These are phyloP conservation scores for Calonectria naviculata DNA, from an alignment of 2,329 filamentous ascomycete species.

Conservation along the genomic window DNA sequence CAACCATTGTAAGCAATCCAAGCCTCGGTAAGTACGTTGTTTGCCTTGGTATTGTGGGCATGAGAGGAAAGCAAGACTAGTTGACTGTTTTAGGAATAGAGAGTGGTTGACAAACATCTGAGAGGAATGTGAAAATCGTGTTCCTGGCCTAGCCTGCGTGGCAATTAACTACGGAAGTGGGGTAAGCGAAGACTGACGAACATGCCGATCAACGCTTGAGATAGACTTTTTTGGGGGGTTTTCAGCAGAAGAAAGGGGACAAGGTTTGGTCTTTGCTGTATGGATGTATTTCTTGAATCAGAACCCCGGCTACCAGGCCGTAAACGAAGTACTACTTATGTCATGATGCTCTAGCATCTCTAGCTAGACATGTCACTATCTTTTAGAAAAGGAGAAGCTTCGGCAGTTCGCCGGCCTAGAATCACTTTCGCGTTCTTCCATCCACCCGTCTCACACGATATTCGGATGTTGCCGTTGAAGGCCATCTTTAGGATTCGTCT, in stretches of 20 bases:
- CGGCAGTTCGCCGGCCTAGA: not conserved
- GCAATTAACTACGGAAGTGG: not conserved
- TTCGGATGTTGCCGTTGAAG: not conserved
- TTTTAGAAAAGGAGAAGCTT: not conserved
- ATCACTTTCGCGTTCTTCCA: not conserved
- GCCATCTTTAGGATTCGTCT: constrained; percentile 13
- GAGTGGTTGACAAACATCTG: not conserved
- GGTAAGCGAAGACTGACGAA: not conserved
- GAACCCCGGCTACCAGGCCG: not conserved
- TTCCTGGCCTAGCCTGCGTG: not conserved
- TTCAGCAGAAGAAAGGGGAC: not conserved
- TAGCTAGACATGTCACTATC: not conserved
- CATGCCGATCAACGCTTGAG: not conserved
- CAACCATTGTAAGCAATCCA: not conserved
- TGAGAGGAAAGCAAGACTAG: not conserved
- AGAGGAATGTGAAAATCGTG: constrained; percentile 2
- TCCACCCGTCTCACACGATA: not conserved
- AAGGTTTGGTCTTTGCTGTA: not conserved
- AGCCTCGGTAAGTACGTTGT: not conserved
- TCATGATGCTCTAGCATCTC: not conserved
- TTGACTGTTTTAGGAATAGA: not conserved
- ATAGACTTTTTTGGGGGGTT: not conserved
- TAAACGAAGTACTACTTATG: not conserved
- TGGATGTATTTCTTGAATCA: not conserved
- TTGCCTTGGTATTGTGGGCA: not conserved